phyloP scores from a whole-genome alignment of 2,329 filamentous ascomycete genomes.

The Monosporascus sp. region DNA sequence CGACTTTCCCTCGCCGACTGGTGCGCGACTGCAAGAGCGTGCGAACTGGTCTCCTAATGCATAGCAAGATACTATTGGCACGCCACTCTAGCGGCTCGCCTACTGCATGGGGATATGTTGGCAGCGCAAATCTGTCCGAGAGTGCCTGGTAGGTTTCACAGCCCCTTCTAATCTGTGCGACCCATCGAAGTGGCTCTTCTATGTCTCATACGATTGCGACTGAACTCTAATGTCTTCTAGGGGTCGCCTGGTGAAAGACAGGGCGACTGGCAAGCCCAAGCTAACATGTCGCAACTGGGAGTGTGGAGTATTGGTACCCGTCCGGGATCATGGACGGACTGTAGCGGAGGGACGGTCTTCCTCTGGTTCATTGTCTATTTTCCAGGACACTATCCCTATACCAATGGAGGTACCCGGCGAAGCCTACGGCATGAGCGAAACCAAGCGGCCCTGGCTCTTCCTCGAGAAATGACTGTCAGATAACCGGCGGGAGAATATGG shows the following conservation, averaged over 20 bases:
- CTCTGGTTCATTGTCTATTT: conserved; percentile 18
- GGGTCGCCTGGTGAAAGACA: conserved; percentile 73
- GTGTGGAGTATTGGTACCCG: conserved; percentile 76
- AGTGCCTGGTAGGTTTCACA: conserved; percentile 70
- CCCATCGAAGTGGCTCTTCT: neutral
- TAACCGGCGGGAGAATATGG: no score
- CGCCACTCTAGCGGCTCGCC: conserved; percentile 23
- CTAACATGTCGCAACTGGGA: conserved; percentile 92
- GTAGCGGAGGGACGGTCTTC: conserved; percentile 8
- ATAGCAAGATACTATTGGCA: conserved; percentile 71
- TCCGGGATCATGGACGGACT: conserved; percentile 26
- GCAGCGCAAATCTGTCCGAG: conserved; percentile 88
- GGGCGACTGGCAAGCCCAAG: conserved; percentile 60
- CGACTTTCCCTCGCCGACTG: conserved; percentile 64
- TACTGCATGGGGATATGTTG: conserved; percentile 74
- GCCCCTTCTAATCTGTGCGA: neutral
- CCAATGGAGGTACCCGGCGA: conserved; percentile 36
- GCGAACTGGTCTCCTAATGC: conserved; percentile 70
- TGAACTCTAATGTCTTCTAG: conserved; percentile 33
- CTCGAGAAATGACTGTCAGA: conserved; percentile 16
- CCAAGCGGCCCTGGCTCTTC: conserved; percentile 26
- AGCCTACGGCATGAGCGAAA: conserved; percentile 19
- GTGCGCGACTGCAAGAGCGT: conserved; percentile 72
- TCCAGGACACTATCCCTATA: conserved; percentile 34
- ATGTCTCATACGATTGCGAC: neutral